Conservation (phyloP, 2,329 filamentous ascomycete species). For the Aaosphaeria arxii region DNA sequence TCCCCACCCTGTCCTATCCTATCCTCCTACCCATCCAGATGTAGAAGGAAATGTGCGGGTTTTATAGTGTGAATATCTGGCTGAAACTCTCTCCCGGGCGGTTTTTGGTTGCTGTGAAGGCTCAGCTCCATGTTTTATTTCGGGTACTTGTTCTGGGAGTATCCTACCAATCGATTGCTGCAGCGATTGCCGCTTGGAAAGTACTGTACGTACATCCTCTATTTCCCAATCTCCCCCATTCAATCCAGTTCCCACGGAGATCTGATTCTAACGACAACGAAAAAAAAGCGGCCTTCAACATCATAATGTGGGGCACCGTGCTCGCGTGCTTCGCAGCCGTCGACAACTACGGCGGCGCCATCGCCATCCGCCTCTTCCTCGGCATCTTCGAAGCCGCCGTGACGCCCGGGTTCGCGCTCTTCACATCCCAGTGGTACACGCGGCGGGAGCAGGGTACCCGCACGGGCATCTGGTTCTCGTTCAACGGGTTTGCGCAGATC, state of each 20-base stretch:
- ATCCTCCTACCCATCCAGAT: too few species aligned
- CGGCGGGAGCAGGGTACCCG: conserved; percentile 64
- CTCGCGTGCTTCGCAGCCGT: conserved; percentile 63
- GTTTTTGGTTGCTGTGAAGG: too few species aligned
- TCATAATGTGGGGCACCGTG: conserved; percentile 62
- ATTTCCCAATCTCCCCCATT: too few species aligned
- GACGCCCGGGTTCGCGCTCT: conserved; percentile 65
- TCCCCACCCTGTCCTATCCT: too few species aligned
- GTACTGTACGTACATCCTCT: conserved; percentile 52
- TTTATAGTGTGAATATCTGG: too few species aligned
- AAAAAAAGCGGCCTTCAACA: conserved; percentile 51
- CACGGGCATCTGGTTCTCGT: conserved; percentile 66
- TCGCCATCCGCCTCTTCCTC: conserved; percentile 65
- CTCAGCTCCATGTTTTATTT: conserved; percentile 52
- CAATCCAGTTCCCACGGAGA: too few species aligned
- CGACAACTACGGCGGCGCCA: conserved; percentile 57
- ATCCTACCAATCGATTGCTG: conserved; percentile 63
- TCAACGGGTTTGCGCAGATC: conserved; percentile 64
- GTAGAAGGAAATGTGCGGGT: too few species aligned
- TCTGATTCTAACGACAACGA: too few species aligned
- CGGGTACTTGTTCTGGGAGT: conserved; percentile 60
- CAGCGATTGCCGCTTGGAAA: conserved; percentile 65
- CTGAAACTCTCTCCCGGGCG: too few species aligned
- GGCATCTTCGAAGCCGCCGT: conserved; percentile 68
- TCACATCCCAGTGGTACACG: conserved; percentile 72